phyloP scores from a whole-genome alignment of 164 flowering plant species.

The Umbilicus rupestris region DNA sequence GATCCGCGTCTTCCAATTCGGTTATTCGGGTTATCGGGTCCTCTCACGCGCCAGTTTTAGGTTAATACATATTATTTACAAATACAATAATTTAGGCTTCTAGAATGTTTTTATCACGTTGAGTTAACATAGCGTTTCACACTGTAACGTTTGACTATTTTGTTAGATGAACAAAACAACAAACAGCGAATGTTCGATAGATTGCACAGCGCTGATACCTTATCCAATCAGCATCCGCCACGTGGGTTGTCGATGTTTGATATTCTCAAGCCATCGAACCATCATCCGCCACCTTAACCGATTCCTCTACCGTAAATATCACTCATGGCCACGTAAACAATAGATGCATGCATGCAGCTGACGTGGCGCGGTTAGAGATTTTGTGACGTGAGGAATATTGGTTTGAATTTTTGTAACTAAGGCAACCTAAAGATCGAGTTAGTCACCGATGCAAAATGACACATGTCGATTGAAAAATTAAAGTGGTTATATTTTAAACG shows the following conservation, averaged over 20 bases:
- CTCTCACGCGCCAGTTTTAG: background rate
- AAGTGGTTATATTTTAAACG: background rate
- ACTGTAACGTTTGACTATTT: background rate
- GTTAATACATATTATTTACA: background rate
- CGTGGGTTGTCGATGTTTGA: background rate
- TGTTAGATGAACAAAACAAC: background rate
- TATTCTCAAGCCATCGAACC: background rate
- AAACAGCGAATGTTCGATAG: background rate
- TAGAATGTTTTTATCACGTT: background rate
- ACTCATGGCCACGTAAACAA: no score
- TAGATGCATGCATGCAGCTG: background rate
- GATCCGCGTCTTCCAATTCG: background rate
- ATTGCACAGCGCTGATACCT: background rate
- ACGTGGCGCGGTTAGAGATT: background rate
- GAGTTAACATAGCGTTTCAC: background rate
- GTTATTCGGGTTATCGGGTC: background rate
- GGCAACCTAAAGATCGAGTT: background rate
- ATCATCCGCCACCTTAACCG: background rate
- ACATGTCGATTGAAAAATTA: conserved; percentile 1
- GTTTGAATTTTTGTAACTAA: background rate
- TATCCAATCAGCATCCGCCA: background rate
- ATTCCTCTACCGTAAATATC: background rate
- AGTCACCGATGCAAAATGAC: background rate
- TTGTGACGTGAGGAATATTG: background rate
- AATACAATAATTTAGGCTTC: background rate